phyloP scores from a whole-genome alignment of 306 rosid genomes.

The Amphicarpaea edgeworthii region DNA sequence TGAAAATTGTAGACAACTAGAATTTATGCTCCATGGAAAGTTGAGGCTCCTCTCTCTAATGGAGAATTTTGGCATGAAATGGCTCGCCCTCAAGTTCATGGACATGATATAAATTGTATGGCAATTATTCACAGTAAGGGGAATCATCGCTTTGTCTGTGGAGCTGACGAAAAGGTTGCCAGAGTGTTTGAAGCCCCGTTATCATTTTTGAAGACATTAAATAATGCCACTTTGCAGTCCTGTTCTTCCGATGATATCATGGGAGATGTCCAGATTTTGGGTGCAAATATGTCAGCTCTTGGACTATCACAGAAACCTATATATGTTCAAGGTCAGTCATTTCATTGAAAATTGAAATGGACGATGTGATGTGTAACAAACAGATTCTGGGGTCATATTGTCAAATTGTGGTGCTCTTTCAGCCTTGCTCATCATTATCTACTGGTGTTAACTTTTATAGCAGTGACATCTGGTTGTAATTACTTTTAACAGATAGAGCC shows the following conservation, averaged over 20 bases:
- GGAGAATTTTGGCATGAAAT: constrained; percentile 85
- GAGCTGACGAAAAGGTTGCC: constrained; percentile 98
- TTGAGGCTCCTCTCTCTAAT: constrained; percentile 53
- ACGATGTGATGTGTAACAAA: not conserved
- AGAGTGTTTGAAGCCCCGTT: constrained; percentile 96
- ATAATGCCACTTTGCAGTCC: constrained; percentile 67
- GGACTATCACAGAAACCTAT: constrained; percentile 98
- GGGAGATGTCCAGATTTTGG: constrained; percentile 82
- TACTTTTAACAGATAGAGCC: not conserved
- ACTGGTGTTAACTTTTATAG: constrained; percentile 11
- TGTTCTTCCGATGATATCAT: constrained; percentile 63
- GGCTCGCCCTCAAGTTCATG: constrained; percentile 96
- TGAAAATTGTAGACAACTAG: constrained; percentile 69
- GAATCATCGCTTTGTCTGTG: constrained; percentile 90
- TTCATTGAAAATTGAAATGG: constrained; percentile 29
- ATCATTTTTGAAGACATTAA: constrained; percentile 88
- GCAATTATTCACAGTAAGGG: constrained; percentile 78
- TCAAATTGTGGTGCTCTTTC: not conserved
- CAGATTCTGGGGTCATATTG: constrained; percentile 18
- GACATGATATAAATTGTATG: constrained; percentile 93
- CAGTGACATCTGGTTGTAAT: not conserved
- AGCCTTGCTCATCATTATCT: not conserved
- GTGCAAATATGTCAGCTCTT: constrained; percentile 99
- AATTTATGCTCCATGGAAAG: constrained; percentile 86
- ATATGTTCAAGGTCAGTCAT: constrained; percentile 72